Base-by-base conservation (phyloP, 805 yeast species). In the Saccharomycopsis sp. region DNA sequence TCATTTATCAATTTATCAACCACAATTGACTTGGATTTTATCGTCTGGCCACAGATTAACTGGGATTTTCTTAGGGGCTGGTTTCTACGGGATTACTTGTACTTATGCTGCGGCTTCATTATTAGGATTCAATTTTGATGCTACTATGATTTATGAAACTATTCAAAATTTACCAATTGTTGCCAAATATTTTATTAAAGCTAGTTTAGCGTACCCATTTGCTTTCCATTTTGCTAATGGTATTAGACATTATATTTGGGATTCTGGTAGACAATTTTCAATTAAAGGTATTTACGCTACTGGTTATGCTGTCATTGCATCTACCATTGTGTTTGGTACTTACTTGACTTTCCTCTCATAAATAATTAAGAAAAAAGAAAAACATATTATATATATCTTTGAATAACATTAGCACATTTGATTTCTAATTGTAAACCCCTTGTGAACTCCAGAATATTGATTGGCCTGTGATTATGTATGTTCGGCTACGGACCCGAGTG, bases 171-270 rank as follows among this genome's bases (percentile, higher is more conserved):
- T 84, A 52, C 93, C 96, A 35, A 60, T 75, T 16, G 71, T 70
- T 44, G 68, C 74, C 33, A 84, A 88, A 66, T 54, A 75, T 47
- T 68, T 71, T 20, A 67, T 77, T 47, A 93, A 93, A 71, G 79
- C 81, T 41, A 59, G 76, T 33, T 76, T 81, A 59, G 78, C 93
- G 6, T 76, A 76, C 70, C 89, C 96, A 54, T 87, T 93, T 65
- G 83, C 84, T 24, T 88, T 77, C 82, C 98, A 93, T 66, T 58
- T 75, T 38, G 77, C 72, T 62, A 87, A 89, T 63, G 97, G 97
- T 57, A 50, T 90, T 52, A 86, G 98, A 75, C 98, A 93, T 64
- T 69, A 90, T 65, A 60, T 85, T 45, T 93, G 98, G 98, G 98
- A 93, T 64, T 63, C 79, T 43, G 95, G 95, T 62, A 71, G 68